phyloP scores from a whole-genome alignment of 2,329 filamentous ascomycete species.

The Incumbomyces delicatus region DNA sequence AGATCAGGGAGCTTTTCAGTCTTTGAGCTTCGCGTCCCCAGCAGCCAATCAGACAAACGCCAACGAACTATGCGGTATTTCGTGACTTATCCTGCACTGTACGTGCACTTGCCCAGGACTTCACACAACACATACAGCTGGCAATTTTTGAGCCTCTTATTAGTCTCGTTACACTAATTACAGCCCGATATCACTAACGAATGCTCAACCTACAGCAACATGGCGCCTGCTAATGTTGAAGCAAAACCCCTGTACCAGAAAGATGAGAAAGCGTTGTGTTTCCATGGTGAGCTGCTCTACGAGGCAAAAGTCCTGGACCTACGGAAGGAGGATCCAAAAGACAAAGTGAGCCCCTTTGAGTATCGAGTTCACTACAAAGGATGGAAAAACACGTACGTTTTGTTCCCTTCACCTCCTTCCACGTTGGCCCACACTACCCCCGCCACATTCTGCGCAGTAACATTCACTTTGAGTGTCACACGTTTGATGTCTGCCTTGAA shows the following conservation, averaged over 20 bases:
- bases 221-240: conserved; percentile 42
- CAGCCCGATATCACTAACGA: neutral
- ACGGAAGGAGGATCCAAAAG: conserved; percentile 49
- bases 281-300: conserved; percentile 93
- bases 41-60: conserved; percentile 4
- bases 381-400: conserved; percentile 80
- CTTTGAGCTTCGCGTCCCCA: too few relatives aligned
- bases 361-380: conserved; percentile 98
- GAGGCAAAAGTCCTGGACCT: conserved; percentile 91
- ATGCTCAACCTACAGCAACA: conserved; percentile 40
- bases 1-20: neutral
- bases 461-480: neutral
- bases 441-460: neutral
- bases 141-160: too few relatives aligned
- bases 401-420: conserved; percentile 8
- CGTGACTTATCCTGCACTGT: too few relatives aligned
- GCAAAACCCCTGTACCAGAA: conserved; percentile 49
- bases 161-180: too few relatives aligned
- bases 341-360: conserved; percentile 65
- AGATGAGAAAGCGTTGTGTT: conserved; percentile 92
- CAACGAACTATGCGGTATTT: neutral
- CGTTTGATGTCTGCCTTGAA: too few relatives aligned
- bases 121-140: too few relatives aligned
- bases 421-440: neutral
- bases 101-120: neutral